Conservation (phyloP, 2,329 filamentous ascomycete genomes). For the Penicillium sp. region DNA sequence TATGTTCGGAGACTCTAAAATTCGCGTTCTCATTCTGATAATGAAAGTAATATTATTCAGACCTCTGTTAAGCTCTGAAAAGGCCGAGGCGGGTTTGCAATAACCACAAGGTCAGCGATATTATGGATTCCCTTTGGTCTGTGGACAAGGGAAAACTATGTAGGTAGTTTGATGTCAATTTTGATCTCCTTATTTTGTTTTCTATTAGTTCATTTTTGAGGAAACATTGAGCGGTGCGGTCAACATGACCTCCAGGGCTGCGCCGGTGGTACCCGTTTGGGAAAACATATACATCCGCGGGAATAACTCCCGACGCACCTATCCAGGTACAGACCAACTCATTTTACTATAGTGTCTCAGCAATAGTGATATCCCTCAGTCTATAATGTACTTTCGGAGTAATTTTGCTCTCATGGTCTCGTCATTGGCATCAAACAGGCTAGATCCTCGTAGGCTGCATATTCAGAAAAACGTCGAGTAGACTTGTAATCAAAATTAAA, state of each 20-base stretch:
- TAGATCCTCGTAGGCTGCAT: background rate
- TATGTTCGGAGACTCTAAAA: too few species aligned
- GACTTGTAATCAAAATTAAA: too few species aligned
- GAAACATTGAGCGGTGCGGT: background rate
- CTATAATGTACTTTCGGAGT: background rate
- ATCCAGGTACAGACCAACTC: background rate
- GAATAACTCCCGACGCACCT: background rate
- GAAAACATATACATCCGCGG: background rate
- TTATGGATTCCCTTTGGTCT: too few species aligned
- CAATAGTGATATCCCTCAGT: background rate
- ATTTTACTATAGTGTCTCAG: background rate
- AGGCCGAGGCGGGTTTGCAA: too few species aligned
- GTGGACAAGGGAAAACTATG: too few species aligned
- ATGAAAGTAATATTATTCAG: too few species aligned
- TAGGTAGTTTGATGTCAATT: too few species aligned
- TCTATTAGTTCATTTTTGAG: too few species aligned
- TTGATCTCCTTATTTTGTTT: too few species aligned
- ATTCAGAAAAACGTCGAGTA: background rate
- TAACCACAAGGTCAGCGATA: too few species aligned
- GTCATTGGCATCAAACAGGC: background rate
- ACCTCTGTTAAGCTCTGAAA: too few species aligned
- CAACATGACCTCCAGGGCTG: background rate
- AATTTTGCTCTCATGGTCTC: slow-evolving; percentile 2
- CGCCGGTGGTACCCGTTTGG: background rate
- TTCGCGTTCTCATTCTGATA: too few species aligned